These are phyloP conservation scores for Betula pendula DNA, from an alignment of 306 rosid genomes.

Conservation along the genomic window DNA sequence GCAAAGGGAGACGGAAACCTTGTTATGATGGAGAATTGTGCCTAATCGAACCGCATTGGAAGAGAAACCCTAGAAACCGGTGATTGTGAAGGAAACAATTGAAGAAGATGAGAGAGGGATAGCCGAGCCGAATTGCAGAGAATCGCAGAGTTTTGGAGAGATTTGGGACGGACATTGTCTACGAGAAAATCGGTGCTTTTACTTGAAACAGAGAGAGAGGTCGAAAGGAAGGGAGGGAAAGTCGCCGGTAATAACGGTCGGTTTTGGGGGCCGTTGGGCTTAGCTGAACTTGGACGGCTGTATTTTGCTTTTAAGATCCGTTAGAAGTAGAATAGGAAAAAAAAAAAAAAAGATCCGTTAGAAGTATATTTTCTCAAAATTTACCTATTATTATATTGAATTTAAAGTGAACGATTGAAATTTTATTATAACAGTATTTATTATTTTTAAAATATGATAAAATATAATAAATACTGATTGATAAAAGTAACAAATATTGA, in stretches of 20 bases:
- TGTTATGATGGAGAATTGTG: constrained; percentile 8
- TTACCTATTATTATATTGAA: too few species aligned
- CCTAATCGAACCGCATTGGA: background rate
- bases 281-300: background rate
- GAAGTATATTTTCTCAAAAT: too few species aligned
- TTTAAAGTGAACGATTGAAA: too few species aligned
- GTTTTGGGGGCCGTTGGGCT: constrained; percentile 21
- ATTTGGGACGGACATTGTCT: constrained; percentile 26
- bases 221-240: constrained; percentile 36
- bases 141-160: constrained; percentile 18
- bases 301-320: too few species aligned
- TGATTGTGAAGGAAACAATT: background rate
- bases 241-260: constrained; percentile 38
- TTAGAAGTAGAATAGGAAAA: too few species aligned
- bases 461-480: too few species aligned
- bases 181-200: constrained; percentile 19
- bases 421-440: too few species aligned
- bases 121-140: constrained; percentile 14
- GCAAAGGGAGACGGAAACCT: constrained; percentile 18
- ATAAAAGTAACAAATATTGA: too few species aligned
- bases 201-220: background rate
- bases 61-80: constrained; percentile 24
- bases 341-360: too few species aligned
- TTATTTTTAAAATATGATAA: too few species aligned
- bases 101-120: constrained; percentile 14